A percentile compares a stretch with the other conserved stretches of the same genome.
These are phyloP conservation scores for Achaetomium macrosporum DNA, from an alignment of 2,329 filamentous ascomycete species.

Conservation along the genomic window DNA sequence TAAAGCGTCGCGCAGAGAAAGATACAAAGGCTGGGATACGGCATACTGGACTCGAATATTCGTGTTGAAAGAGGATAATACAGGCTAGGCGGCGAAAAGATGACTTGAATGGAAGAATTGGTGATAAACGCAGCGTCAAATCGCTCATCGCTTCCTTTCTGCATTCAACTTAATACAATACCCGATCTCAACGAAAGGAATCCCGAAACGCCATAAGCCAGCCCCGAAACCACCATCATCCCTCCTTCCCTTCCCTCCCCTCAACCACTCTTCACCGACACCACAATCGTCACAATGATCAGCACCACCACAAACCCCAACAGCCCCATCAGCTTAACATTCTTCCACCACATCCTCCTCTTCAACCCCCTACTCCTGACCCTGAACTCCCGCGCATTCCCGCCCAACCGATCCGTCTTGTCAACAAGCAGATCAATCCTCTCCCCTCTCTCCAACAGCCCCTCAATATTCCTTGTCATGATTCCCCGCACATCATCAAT, in stretches of 20 bases:
- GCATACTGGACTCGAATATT: too few relatives aligned
- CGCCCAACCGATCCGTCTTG: conserved; percentile 89
- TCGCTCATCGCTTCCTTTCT: too few relatives aligned
- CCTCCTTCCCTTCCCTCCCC: not conserved
- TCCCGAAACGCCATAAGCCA: not conserved
- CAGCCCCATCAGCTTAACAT: conserved; percentile 87
- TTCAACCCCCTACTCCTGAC: conserved; percentile 80
- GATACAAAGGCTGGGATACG: too few relatives aligned
- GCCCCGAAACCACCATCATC: conserved; percentile 2
- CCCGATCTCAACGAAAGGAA: too few relatives aligned
- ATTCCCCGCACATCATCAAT: conserved; percentile 90
- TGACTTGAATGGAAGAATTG: too few relatives aligned
- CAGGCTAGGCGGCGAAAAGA: too few relatives aligned
- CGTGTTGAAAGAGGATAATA: too few relatives aligned
- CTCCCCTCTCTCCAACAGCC: conserved; percentile 82
- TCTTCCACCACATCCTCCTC: conserved; percentile 99
- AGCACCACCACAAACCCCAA: conserved; percentile 61
- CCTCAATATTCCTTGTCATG: conserved; percentile 94
- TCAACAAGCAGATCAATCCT: conserved; percentile 89
- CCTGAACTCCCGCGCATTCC: conserved; percentile 83
- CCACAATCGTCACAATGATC: conserved; percentile 50
- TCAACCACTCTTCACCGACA: conserved; percentile 43
- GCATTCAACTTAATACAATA: too few relatives aligned
- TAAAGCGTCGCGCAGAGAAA: too few relatives aligned
- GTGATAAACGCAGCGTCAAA: too few relatives aligned